Base-by-base conservation (phyloP, 1,284 basidiomycete genomes). In the Austroboletus novae-zelandiae region DNA sequence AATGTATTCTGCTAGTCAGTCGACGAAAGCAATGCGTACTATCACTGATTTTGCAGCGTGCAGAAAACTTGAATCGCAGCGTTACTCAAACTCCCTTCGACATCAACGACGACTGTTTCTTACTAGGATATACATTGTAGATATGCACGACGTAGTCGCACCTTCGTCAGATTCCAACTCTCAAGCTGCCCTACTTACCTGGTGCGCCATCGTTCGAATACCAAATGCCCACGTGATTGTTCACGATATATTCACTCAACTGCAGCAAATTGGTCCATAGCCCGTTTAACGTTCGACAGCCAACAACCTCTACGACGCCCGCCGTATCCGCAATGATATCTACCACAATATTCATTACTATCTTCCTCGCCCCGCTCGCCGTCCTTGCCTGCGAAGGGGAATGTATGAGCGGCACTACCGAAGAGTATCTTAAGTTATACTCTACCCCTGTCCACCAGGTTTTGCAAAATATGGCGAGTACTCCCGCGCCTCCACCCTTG, bases 381-480 rank as follows among this genome's bases (percentile, higher is more conserved):
- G 77, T 78, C 52, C 62, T 61, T 30, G 82, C 80, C 36, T 89
- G 86, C 65, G 86, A 89, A 72, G 83, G 80, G 29, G 78, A 81
- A 32, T 89, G 86, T 61, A 85, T 84, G 54, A 68, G 70, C 23
- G 74, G 69, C 17, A 78, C 82, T 56, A 85, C 83, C 18, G 72
- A 77, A 39, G 76, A 77, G 18, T 80, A 78, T 53, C 57, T 80
- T 41, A 63, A 66, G 20, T 79, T 80, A 63, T 84, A 84, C 56
- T 67, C 54, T 13, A 29, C 41, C 23, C 18, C 51, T 35, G 29
- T 62, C 18, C 23, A 46, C 43, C 30, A 52, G 10, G 41, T 50
- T 36, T 32, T 65, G 4, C 53, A 68, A 52, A 50, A 50, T 3
- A 57, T 66, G 61, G 66, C 48, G 43, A 42, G 56, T 50, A 31